Percentiles rank a stretch among this genome's conserved stretches.
Evolutionary conservation across 768 basidiomycete species (phyloP).

Genomic region (Terana coerulea): DNA sequence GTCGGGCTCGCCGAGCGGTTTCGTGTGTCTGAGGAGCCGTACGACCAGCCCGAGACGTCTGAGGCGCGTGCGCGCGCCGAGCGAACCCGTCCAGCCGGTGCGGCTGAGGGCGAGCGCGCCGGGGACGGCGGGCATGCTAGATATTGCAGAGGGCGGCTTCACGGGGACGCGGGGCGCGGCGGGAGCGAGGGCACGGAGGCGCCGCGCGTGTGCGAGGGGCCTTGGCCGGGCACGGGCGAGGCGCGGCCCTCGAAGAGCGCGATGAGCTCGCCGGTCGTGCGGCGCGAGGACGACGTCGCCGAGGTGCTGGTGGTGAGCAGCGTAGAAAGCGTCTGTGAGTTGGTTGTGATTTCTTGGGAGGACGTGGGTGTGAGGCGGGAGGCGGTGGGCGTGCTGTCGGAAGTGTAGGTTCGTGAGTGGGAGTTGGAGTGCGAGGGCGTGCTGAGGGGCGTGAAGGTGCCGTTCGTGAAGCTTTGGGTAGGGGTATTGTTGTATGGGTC

Average conservation of each 20-base stretch:
- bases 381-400: neutral
- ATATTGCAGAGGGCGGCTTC: no score
- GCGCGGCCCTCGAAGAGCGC: constrained; percentile 8
- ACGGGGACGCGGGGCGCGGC: no score
- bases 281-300: neutral
- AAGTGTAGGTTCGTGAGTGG: neutral
- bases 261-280: constrained; percentile 11
- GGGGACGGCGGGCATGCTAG: no score
- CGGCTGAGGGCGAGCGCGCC: no score
- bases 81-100: neutral
- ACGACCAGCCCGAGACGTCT: no score
- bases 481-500: neutral
- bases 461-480: neutral
- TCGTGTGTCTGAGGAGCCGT: neutral
- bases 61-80: neutral
- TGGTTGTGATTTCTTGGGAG: neutral
- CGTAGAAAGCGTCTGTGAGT: neutral
- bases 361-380: neutral
- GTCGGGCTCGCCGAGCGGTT: neutral
- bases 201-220: neutral
- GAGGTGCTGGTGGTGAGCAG: neutral
- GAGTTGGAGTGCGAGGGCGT: neutral
- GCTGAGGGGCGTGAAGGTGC: constrained; percentile 1
- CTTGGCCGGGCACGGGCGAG: neutral
- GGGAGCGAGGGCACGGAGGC: no score